phyloP scores from a whole-genome alignment of 345 rosid species.

The Erysimum cheiranthoides region DNA sequence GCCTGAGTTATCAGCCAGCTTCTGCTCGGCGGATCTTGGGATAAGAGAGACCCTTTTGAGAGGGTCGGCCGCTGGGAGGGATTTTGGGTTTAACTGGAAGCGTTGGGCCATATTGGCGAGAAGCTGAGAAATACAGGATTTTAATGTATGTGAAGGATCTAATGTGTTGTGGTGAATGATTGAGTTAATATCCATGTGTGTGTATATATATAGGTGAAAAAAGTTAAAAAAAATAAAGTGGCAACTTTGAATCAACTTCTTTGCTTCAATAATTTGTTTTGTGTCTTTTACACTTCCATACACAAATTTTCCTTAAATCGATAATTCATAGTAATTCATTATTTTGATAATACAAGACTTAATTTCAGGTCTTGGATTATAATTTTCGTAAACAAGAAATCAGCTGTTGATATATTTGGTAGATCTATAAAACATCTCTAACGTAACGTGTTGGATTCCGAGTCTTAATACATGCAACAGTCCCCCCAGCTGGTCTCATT shows the following conservation, averaged over 20 bases:
- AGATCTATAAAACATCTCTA: neutral
- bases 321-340: neutral
- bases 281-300: conserved; percentile 42
- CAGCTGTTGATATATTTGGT: neutral
- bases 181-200: neutral
- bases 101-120: conserved; percentile 39
- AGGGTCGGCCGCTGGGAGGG: conserved; percentile 37
- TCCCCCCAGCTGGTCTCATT: neutral
- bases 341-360: neutral
- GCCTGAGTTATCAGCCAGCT: conserved; percentile 25
- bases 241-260: conserved; percentile 65
- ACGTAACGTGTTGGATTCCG: neutral
- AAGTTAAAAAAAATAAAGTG: conserved; percentile 1
- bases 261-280: conserved; percentile 57
- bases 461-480: neutral
- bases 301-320: neutral
- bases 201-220: conserved; percentile 31
- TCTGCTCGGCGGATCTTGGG: conserved; percentile 46
- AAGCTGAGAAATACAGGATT: conserved; percentile 5
- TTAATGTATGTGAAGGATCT: conserved; percentile 11
- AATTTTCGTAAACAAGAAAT: neutral
- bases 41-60: conserved; percentile 48
- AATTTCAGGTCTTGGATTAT: conserved; percentile 1
- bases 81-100: conserved; percentile 50
- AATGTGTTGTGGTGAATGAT: conserved; percentile 35